A percentile compares a stretch with the other conserved stretches of the same genome.
phyloP scores from a whole-genome alignment of 164 flowering plant species.

The Chimonanthus praecox region DNA sequence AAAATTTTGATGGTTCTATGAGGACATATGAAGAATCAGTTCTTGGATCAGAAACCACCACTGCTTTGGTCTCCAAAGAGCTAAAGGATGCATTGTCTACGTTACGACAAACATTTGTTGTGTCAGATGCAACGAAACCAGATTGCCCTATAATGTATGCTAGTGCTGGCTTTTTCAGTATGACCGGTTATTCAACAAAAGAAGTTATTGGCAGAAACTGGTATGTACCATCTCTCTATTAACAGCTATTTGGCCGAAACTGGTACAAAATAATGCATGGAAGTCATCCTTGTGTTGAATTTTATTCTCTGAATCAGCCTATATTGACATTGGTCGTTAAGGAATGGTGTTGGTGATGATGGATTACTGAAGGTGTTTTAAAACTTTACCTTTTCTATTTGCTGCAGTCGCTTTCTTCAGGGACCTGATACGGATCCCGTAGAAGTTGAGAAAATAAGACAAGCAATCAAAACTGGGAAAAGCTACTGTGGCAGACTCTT shows the following conservation, averaged over 20 bases:
- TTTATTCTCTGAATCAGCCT: too few relatives aligned
- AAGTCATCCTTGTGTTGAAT: too few relatives aligned
- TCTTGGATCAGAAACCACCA: constrained; percentile 14
- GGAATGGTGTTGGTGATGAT: too few relatives aligned
- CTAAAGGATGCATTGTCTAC: constrained; percentile 78
- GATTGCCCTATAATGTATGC: constrained; percentile 92
- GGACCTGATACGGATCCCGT: constrained; percentile 79
- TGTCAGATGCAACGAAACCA: constrained; percentile 84
- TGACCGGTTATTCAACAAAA: constrained; percentile 84
- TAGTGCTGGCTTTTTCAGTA: constrained; percentile 79
- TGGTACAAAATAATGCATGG: too few relatives aligned
- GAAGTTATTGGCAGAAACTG: constrained; percentile 92
- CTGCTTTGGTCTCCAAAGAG: constrained; percentile 83
- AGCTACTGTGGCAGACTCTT: constrained; percentile 90
- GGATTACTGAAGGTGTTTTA: too few relatives aligned
- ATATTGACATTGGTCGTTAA: too few relatives aligned
- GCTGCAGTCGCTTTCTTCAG: constrained; percentile 89
- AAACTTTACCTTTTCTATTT: not conserved
- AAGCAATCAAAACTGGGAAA: constrained; percentile 51
- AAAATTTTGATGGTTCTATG: constrained; percentile 5
- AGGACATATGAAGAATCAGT: constrained; percentile 51
- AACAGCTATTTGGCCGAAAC: too few relatives aligned
- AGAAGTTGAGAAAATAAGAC: constrained; percentile 70
- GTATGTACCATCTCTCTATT: constrained; percentile 27
- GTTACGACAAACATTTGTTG: constrained; percentile 90